A percentile compares a stretch with the other conserved stretches of the same genome.
phyloP scores from a whole-genome alignment of 495 filamentous ascomycete species.

The Trichocladium antarcticum region DNA sequence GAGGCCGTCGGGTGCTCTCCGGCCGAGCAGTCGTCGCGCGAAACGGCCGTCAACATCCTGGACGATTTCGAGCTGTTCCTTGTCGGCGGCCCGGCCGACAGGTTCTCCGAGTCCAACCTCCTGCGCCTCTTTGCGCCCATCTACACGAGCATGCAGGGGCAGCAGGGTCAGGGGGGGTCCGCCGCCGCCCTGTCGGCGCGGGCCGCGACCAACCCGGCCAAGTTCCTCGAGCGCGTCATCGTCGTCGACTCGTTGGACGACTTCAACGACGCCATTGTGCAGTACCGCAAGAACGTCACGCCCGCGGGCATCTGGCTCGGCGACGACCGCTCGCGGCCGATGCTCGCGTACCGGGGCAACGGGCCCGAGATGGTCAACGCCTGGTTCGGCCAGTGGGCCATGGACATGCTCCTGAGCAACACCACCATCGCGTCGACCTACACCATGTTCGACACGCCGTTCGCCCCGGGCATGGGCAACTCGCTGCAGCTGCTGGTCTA shows the following conservation, averaged over 20 bases:
- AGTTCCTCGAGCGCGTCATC: slow-evolving; percentile 38
- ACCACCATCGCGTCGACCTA: slow-evolving; percentile 56
- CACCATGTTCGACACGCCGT: slow-evolving; percentile 59
- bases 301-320: slow-evolving; percentile 70
- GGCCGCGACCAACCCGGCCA: slow-evolving; percentile 7
- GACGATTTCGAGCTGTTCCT: slow-evolving; percentile 34
- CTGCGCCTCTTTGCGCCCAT: slow-evolving; percentile 37
- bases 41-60: slow-evolving; percentile 26
- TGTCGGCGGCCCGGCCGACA: slow-evolving; percentile 50
- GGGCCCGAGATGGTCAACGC: slow-evolving; percentile 34
- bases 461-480: slow-evolving; percentile 49
- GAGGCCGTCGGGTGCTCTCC: slow-evolving; percentile 48
- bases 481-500: slow-evolving; percentile 73
- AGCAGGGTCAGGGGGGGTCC: slow-evolving; percentile 11
- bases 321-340: slow-evolving; percentile 41
- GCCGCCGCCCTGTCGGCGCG: slow-evolving; percentile 1
- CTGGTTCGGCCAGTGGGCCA: slow-evolving; percentile 59
- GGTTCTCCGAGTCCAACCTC: slow-evolving; percentile 33
- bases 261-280: slow-evolving; percentile 53
- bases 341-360: slow-evolving; percentile 50
- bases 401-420: slow-evolving; percentile 54
- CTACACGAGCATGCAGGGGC: slow-evolving; percentile 13
- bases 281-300: slow-evolving; percentile 52
- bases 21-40: slow-evolving; percentile 22
- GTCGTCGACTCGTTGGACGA: slow-evolving; percentile 51